Percentiles rank a stretch among this genome's conserved stretches.
Conservation (phyloP, 2,329 filamentous ascomycete species). For the Blastomyces silverae region DNA sequence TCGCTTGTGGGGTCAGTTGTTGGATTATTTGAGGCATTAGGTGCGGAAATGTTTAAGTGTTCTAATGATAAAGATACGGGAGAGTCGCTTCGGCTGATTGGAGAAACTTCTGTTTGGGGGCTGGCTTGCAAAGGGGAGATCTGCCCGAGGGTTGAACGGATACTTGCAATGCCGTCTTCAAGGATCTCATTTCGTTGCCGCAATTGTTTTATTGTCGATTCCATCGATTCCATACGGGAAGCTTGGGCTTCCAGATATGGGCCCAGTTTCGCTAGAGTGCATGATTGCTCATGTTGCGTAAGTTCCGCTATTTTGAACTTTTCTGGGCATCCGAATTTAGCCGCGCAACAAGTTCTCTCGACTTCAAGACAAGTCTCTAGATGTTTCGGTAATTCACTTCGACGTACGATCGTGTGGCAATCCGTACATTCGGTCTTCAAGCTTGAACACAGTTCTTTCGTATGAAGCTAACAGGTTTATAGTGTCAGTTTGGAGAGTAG, state of each 20-base stretch:
- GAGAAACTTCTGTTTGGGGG: conserved; percentile 20
- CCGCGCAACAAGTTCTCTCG: conserved; percentile 34
- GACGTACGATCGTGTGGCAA: conserved; percentile 32
- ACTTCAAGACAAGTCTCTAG: conserved; percentile 35
- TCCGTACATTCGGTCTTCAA: conserved; percentile 34
- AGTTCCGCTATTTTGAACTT: conserved; percentile 35
- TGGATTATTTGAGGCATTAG: conserved; percentile 17
- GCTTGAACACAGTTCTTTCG: conserved; percentile 34
- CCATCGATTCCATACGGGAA: conserved; percentile 39
- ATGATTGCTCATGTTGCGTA: conserved; percentile 43
- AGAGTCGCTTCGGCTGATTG: conserved; percentile 18
- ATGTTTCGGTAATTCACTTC: conserved; percentile 33
- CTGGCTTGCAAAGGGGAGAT: conserved; percentile 19
- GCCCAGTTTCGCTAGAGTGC: conserved; percentile 45
- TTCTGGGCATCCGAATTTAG: conserved; percentile 40
- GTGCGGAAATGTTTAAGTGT: conserved; percentile 20
- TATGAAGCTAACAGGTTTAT: conserved; percentile 29
- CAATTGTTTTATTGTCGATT: conserved; percentile 40
- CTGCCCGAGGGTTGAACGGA: conserved; percentile 36
- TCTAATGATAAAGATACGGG: conserved; percentile 17
- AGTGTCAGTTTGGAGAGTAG: conserved; percentile 12
- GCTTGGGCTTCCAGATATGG: conserved; percentile 43
- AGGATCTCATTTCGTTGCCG: conserved; percentile 45
- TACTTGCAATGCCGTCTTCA: conserved; percentile 41
- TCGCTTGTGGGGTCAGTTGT: neutral